Evolutionary conservation across 768 basidiomycete species (phyloP), one percentile per base, ranked within the genome.

Genomic region (Suillus americanus): DNA sequence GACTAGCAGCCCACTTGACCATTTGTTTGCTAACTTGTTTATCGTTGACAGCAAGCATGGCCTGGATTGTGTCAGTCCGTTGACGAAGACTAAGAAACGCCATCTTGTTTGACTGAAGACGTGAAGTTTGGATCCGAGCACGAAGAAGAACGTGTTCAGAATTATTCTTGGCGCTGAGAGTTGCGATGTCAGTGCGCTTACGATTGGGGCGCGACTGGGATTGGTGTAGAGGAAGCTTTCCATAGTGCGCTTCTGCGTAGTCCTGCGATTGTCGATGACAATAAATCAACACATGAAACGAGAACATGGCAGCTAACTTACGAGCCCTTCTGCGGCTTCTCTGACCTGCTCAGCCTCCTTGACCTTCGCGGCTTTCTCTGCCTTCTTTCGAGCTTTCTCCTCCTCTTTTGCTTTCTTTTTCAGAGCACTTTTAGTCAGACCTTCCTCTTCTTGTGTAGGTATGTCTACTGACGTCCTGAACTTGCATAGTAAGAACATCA

Each of bases 61-160:
- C 95, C 75, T 99, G 97, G 10, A 99, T 88, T 62, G 96, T 83
- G 72, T 90, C 84, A 16, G 85, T 89, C 69, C 92, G 86, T 76
- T 99, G 97, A 65, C 97, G 91, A 62, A 99, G 83, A 73, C 89
- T 89, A 61, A 99, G 79, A 79, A 99, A 99, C 60, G 92, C 92
- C 88, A 98, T 95, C 81, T 95, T 99, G 79, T 87, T 92, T 69
- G 93, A 95, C 76, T 97, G 94, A 0, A 92, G 91, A 62, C 97
- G 89, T 33, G 91, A 90, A 18, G 91, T 95, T 75, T 97, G 94
- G 51, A 99, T 83, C 62, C 97, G 88, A 14, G 95, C 95, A 68
- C 97, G 91, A 66, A 99, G 80, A 64, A 93, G 79, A 60, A 98
- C 90, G 7, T 81, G 85, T 73, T 96, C 81, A 7, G 89, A 94